Conservation (phyloP, 768 basidiomycete genomes). For the Auricularia auricula-judae region DNA sequence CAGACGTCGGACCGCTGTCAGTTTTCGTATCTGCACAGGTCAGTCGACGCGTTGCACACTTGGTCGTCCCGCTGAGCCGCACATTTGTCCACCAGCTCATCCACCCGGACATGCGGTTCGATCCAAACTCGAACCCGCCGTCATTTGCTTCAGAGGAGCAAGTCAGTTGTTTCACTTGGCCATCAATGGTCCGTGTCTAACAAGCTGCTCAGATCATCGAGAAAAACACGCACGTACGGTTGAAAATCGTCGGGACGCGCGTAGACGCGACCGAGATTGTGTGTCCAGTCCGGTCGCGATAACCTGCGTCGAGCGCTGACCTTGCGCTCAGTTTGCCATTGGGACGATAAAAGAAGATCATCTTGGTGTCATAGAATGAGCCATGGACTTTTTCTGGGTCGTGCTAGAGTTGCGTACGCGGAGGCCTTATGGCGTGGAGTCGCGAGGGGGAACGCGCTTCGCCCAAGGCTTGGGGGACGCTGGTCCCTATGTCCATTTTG, state of each 20-base stretch:
- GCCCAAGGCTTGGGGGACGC: too few relatives aligned
- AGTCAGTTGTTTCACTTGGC: slow-evolving; percentile 27
- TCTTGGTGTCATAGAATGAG: slow-evolving; percentile 77
- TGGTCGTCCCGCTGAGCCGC: not conserved
- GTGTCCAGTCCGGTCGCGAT: slow-evolving; percentile 20
- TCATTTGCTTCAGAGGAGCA: slow-evolving; percentile 88
- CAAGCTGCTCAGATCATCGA: slow-evolving; percentile 63
- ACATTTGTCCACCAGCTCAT: slow-evolving; percentile 48
- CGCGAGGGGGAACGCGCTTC: too few relatives aligned
- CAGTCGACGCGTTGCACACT: slow-evolving; percentile 14
- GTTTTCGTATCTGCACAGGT: slow-evolving; percentile 97
- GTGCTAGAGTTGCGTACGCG: too few relatives aligned
- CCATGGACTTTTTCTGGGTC: not conserved
- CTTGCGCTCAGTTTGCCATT: slow-evolving; percentile 68
- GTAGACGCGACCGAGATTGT: slow-evolving; percentile 98
- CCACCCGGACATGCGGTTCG: slow-evolving; percentile 88
- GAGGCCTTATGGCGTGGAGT: too few relatives aligned
- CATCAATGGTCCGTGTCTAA: slow-evolving; percentile 4
- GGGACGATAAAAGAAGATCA: slow-evolving; percentile 98
- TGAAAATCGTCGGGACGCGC: slow-evolving; percentile 97
- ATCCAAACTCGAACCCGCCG: slow-evolving; percentile 94
- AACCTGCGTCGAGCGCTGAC: not conserved
- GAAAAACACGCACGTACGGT: slow-evolving; percentile 81
- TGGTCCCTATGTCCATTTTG: too few relatives aligned
- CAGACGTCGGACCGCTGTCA: slow-evolving; percentile 85